Conservation (phyloP, 768 basidiomycete species). For the Tephrocybe sp. region DNA sequence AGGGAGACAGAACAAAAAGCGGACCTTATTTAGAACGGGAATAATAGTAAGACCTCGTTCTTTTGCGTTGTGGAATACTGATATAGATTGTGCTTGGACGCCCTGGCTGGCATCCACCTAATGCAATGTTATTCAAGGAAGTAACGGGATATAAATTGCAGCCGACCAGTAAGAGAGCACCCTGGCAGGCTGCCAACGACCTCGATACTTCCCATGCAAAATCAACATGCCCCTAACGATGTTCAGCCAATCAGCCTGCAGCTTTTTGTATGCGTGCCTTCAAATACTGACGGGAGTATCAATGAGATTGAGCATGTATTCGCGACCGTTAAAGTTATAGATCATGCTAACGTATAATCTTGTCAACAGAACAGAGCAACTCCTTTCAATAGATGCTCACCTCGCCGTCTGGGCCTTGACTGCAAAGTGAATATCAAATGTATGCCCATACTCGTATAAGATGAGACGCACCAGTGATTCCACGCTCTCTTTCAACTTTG, state of each 20-base stretch:
- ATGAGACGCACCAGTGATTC: conserved; percentile 75
- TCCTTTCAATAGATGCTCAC: conserved; percentile 31
- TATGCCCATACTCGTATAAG: neutral
- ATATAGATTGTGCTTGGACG: conserved; percentile 96
- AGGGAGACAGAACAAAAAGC: neutral
- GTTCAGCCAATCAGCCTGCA: neutral
- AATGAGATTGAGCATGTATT: conserved; percentile 87
- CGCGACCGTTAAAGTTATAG: conserved; percentile 50
- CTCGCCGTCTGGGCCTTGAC: conserved; percentile 97
- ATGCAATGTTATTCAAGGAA: neutral
- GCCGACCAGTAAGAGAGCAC: conserved; percentile 66
- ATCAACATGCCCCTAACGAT: conserved; percentile 86
- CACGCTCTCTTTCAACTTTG: conserved; percentile 95
- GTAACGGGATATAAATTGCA: neutral
- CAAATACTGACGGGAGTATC: conserved; percentile 78
- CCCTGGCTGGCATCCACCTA: conserved; percentile 98
- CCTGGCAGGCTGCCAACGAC: conserved; percentile 91
- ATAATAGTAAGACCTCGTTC: conserved; percentile 82
- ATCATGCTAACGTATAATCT: conserved; percentile 78
- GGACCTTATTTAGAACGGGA: conserved; percentile 90
- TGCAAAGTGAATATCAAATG: conserved; percentile 24
- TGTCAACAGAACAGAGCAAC: conserved; percentile 7
- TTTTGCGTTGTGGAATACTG: conserved; percentile 86
- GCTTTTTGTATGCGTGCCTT: neutral
- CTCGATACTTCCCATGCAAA: conserved; percentile 97